Evolutionary conservation across 345 rosid species (phyloP), one percentile per base, ranked within the genome.

Genomic region (Bruguiera sexangula): DNA sequence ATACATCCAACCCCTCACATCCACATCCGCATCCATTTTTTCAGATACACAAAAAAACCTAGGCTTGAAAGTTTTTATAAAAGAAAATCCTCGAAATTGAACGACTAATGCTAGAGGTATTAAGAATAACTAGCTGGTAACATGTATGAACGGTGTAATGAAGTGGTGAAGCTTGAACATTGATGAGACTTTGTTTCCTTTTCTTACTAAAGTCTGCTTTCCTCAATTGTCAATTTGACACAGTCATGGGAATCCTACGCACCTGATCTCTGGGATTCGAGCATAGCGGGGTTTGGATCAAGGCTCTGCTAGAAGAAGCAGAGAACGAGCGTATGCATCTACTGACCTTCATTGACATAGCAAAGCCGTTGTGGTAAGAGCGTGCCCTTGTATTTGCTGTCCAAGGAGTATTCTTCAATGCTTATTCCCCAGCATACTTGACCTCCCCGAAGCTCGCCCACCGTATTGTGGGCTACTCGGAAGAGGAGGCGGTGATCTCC

Each of bases 271-370:
- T 82, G 39, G 51, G 84, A 31, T 85, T 85, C 67, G 86, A 87
- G 66, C 92, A 85, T 13, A 85, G 89, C 50, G 87, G 92, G 0
- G 92, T 89, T 13, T 83, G 92, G 92, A 87, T 87, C 56, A 87
- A 85, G 74, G 89, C 89, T 0, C 79, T 85, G 62, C 66, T 87
- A 0, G 92, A 87, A 72, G 92, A 87, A 54, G 89, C 92, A 5
- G 86, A 83, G 70, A 87, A 87, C 70, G 87, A 87, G 82, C 81
- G 89, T 22, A 85, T 87, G 89, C 89, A 87, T 69, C 82, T 87
- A 52, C 85, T 87, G 89, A 87, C 87, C 57, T 85, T 87, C 82
- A 73, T 83, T 52, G 89, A 85, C 63, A 29, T 85, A 27, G 81
- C 89, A 11, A 54, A 81, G 53, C 92, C 92, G 39, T 57, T 77